phyloP scores from a whole-genome alignment of 140 eudicot genomes.

The Flaveria floridana region DNA sequence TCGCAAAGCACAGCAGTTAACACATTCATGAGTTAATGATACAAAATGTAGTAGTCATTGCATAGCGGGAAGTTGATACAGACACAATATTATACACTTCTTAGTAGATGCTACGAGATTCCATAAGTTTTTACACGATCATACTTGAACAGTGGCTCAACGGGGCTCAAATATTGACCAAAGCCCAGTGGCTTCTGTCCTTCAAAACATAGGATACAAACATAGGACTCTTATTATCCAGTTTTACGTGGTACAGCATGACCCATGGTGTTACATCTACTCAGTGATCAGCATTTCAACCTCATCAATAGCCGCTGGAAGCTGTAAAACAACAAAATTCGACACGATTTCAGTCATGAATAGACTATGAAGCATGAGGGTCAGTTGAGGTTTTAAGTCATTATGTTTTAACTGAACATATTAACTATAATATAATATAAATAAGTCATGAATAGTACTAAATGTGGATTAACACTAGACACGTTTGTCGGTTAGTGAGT shows the following conservation, averaged over 20 bases:
- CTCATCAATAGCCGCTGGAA: constrained; percentile 30
- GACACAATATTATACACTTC: constrained; percentile 38
- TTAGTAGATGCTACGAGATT: constrained; percentile 25
- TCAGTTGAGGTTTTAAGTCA: background rate
- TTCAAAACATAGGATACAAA: constrained; percentile 32
- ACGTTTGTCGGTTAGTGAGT: background rate
- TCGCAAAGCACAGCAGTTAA: constrained; percentile 5
- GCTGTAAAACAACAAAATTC: constrained; percentile 23
- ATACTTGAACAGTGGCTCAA: constrained; percentile 42
- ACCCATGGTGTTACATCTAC: constrained; percentile 21
- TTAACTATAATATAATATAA: background rate
- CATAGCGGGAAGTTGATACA: constrained; percentile 29
- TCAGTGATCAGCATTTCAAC: constrained; percentile 46
- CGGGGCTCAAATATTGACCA: constrained; percentile 11
- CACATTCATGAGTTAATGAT: constrained; percentile 18
- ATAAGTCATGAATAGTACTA: background rate
- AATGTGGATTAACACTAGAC: background rate
- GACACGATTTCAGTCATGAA: background rate
- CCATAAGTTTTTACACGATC: constrained; percentile 21
- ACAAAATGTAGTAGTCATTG: constrained; percentile 1
- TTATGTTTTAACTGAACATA: background rate
- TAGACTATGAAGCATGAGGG: background rate
- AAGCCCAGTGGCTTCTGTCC: constrained; percentile 39
- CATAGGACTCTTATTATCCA: constrained; percentile 30
- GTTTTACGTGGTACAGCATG: constrained; percentile 14